These are phyloP conservation scores for Bryoerythrophyllum caledonicum DNA, from an alignment of 225 moss, liverwort and hornwort genomes.

Conservation along the genomic window DNA sequence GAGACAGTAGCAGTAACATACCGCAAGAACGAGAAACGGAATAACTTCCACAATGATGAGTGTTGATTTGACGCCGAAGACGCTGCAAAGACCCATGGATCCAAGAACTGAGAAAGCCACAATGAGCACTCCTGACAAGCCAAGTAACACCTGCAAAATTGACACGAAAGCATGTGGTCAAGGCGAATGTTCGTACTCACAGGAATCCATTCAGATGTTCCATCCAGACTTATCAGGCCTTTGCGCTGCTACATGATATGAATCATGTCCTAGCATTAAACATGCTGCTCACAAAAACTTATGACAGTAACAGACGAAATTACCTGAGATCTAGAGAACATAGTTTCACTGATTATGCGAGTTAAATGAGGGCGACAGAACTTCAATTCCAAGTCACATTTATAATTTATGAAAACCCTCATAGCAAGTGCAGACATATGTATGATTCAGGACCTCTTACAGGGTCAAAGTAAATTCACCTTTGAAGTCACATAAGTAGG, in stretches of 20 bases:
- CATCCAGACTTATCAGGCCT: slow-evolving; percentile 4
- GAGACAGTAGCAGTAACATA: slow-evolving; percentile 32
- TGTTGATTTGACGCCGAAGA: slow-evolving; percentile 89
- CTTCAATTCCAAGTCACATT: slow-evolving; percentile 13
- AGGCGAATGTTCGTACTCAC: background rate
- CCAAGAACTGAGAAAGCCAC: slow-evolving; percentile 94
- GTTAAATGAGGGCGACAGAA: background rate
- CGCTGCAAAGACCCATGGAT: slow-evolving; percentile 91
- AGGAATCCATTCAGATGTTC: background rate
- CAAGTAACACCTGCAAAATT: slow-evolving; percentile 72
- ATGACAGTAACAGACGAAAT: slow-evolving; percentile 2
- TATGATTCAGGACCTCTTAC: background rate
- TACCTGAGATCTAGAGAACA: background rate
- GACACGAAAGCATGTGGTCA: background rate
- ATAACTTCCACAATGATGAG: slow-evolving; percentile 98
- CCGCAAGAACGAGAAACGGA: slow-evolving; percentile 99
- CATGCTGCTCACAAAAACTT: slow-evolving; percentile 11
- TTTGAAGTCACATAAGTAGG: slow-evolving; percentile 89
- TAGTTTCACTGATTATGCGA: background rate
- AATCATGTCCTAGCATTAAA: slow-evolving; percentile 14
- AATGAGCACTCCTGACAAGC: slow-evolving; percentile 87
- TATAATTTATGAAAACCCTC: background rate
- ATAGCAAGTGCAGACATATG: slow-evolving; percentile 8
- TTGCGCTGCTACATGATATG: background rate
- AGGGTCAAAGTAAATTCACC: slow-evolving; percentile 37